Evolutionary conservation across 1,139 yeast species (phyloP).

Genomic region (Arxiozyma slooffiae): DNA sequence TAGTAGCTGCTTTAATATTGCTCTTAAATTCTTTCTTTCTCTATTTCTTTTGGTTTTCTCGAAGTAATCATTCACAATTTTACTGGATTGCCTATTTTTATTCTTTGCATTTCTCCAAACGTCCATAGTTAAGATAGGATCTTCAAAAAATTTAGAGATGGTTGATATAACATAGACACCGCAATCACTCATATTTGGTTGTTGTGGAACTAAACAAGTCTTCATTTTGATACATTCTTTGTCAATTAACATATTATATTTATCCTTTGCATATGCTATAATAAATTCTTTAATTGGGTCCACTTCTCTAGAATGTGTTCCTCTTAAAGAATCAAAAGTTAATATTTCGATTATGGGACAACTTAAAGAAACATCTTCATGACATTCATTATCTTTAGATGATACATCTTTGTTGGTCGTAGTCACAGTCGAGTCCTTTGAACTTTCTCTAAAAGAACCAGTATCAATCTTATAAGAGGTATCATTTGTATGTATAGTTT

Average conservation of each 20-base stretch:
- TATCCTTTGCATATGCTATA: slow-evolving; percentile 62
- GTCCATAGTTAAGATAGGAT: slow-evolving; percentile 41
- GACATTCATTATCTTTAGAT: background rate
- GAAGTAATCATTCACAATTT: slow-evolving; percentile 28
- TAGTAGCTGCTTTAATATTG: slow-evolving; percentile 31
- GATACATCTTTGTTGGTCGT: background rate
- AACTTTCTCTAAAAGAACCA: background rate
- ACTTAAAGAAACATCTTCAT: slow-evolving; percentile 10
- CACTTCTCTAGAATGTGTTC: slow-evolving; percentile 45
- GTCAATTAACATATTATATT: slow-evolving; percentile 40
- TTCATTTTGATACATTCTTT: slow-evolving; percentile 36
- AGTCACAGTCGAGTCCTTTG: background rate
- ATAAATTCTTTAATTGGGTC: slow-evolving; percentile 53
- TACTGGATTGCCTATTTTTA: slow-evolving; percentile 16
- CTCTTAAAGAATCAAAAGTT: slow-evolving; percentile 69
- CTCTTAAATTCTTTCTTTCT: slow-evolving; percentile 34
- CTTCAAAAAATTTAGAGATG: slow-evolving; percentile 51
- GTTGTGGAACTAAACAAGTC: slow-evolving; percentile 65
- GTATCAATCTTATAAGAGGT: background rate
- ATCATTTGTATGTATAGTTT: background rate
- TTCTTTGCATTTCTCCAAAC: slow-evolving; percentile 39
- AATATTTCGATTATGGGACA: slow-evolving; percentile 43
- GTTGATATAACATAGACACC: slow-evolving; percentile 88
- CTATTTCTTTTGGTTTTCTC: slow-evolving; percentile 31
- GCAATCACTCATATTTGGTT: slow-evolving; percentile 86